These are phyloP conservation scores for Kurtzmaniella quercitrusa DNA, from an alignment of 1,139 yeast genomes.

Conservation along the genomic window DNA sequence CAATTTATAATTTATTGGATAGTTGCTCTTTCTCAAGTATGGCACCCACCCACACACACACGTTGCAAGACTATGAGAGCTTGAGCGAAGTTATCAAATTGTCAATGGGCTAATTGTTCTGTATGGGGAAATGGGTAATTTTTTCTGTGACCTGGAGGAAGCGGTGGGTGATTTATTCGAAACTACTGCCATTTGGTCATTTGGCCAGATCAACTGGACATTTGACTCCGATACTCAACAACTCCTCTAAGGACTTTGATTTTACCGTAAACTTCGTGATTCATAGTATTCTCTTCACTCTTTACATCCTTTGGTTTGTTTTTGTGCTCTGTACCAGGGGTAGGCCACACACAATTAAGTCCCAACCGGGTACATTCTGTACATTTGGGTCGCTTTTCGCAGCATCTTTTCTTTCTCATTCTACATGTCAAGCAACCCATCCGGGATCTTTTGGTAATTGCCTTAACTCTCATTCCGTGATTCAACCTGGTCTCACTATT, in stretches of 20 bases:
- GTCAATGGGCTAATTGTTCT: too few relatives aligned
- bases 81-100: too few relatives aligned
- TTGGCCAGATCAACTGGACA: slow-evolving; percentile 2
- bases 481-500: neutral
- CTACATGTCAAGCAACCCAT: slow-evolving; percentile 48
- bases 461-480: slow-evolving; percentile 9
- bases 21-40: neutral
- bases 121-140: too few relatives aligned
- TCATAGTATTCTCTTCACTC: slow-evolving; percentile 41
- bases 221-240: slow-evolving; percentile 39
- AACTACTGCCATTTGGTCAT: neutral
- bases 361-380: slow-evolving; percentile 39
- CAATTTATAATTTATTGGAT: too few relatives aligned
- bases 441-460: slow-evolving; percentile 32
- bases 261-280: slow-evolving; percentile 53
- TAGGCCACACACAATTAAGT: slow-evolving; percentile 48
- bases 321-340: slow-evolving; percentile 46
- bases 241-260: slow-evolving; percentile 61
- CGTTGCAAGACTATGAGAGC: too few relatives aligned
- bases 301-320: slow-evolving; percentile 47
- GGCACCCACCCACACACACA: too few relatives aligned
- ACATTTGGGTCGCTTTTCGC: slow-evolving; percentile 40
- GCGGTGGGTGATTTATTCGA: too few relatives aligned
- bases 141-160: too few relatives aligned
- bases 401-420: slow-evolving; percentile 42